Percentiles rank a stretch among this genome's conserved stretches.
Conservation (phyloP, 257 asterid genomes). For the Ligustrum vulgare region DNA sequence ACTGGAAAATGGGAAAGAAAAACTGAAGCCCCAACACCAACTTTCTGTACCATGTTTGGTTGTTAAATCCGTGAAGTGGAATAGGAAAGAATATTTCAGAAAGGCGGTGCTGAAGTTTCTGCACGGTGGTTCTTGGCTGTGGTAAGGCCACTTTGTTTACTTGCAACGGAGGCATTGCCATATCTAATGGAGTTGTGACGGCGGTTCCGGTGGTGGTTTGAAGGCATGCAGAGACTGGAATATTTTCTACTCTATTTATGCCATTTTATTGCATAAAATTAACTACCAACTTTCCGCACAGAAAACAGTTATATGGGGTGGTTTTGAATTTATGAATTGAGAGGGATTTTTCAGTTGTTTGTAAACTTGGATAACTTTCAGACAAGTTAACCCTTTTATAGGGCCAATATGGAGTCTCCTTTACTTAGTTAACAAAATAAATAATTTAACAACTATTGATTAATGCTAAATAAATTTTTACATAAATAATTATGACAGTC, state of each 20-base stretch:
- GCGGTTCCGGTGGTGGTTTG: constrained; percentile 1
- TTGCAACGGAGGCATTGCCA: constrained; percentile 27
- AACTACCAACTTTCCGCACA: background rate
- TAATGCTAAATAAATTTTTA: no score
- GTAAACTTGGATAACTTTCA: background rate
- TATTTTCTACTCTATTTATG: constrained; percentile 49
- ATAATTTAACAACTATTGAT: no score
- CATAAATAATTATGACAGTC: no score
- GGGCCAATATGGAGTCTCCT: background rate
- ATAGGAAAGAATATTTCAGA: constrained; percentile 78
- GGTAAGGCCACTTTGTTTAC: constrained; percentile 72
- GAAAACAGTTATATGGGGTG: background rate
- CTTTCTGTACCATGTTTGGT: constrained; percentile 53
- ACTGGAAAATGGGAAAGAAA: constrained; percentile 71
- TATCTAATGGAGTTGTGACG: background rate
- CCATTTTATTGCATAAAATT: constrained; percentile 32
- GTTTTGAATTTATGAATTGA: background rate
- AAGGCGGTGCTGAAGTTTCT: constrained; percentile 68
- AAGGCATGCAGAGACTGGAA: constrained; percentile 30
- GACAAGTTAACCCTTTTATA: constrained; percentile 23
- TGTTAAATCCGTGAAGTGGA: constrained; percentile 73
- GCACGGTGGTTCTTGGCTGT: constrained; percentile 55
- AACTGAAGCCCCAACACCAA: constrained; percentile 64
- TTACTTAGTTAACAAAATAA: no score
- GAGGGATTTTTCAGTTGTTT: constrained; percentile 8